Evolutionary conservation across 1,139 yeast genomes (phyloP), one percentile per base, ranked within the genome.

Genomic region (Chernovozyma aurita): DNA sequence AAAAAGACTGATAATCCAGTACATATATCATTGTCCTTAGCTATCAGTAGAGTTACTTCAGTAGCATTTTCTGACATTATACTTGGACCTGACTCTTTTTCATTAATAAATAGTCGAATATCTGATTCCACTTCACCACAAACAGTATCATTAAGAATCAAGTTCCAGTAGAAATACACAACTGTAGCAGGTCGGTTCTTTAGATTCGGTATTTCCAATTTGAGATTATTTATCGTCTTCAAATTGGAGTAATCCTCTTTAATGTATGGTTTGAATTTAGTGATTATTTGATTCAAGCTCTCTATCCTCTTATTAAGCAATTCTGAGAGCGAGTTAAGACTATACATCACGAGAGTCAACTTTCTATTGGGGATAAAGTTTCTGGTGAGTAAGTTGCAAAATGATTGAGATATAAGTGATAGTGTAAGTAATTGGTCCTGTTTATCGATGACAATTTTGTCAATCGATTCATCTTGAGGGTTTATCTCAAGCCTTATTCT

Each of bases 311-410:
- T 39, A 32, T 55, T 55, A 11, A 59, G 44, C 3, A 54, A 32
- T 7, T 39, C 46, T 1, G 71, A 51, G 13, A 67, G 47, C 3
- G 68, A 57, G 34, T 63, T 59, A 29, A 64, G 48, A 8, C 65
- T 57, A 44, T 51, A 59, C 48, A 67, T 49, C 1, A 65, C 37
- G 25, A 55, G 43, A 38, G 57, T 57, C 18, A 67, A 43, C 32
- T 63, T 60, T 16, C 44, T 38, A 22, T 47, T 46, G 3, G 61
- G 62, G 5, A 61, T 33, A 41, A 59, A 66, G 36, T 59, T 52
- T 6, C 39, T 39, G 1, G 36, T 21, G 12, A 65, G 36, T 3
- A 41, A 43, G 18, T 37, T 42, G 13, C 50, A 31, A 31, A 54
- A 56, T 2, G 57, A 43, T 2, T 53, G 50, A 5, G 68, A 61